Percentiles rank a stretch among this genome's conserved stretches.
Evolutionary conservation across 1,284 basidiomycete species (phyloP).

Genomic region (Erythrobasidium hasegawianum): DNA sequence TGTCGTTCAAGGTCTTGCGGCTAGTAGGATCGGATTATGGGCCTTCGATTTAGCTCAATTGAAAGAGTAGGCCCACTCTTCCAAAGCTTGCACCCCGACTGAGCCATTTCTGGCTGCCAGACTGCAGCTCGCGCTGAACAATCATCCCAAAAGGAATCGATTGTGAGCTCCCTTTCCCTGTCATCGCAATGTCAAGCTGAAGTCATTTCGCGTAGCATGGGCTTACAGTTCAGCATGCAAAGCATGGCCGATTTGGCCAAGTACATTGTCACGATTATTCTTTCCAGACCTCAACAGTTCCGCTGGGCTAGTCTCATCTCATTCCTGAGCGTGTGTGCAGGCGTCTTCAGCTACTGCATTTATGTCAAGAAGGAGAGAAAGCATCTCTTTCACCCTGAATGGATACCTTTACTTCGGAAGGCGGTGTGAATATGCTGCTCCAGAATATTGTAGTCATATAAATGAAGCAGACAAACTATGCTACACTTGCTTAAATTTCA

Average conservation of each 20-base stretch:
- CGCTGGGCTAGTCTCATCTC: conserved; percentile 51
- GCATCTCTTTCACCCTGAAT: conserved; percentile 38
- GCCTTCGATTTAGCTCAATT: conserved; percentile 53
- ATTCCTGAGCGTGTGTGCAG: conserved; percentile 46
- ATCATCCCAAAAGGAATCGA: conserved; percentile 50
- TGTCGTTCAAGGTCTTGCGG: conserved; percentile 44
- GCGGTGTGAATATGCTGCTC: not conserved
- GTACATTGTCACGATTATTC: conserved; percentile 45
- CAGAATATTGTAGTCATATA: too few species aligned
- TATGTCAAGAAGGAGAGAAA: conserved; percentile 39
- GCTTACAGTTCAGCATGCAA: conserved; percentile 50
- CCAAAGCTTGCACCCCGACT: too few species aligned
- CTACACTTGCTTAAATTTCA: too few species aligned
- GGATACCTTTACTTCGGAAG: conserved; percentile 22
- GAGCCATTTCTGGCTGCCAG: too few species aligned
- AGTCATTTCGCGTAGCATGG: not conserved
- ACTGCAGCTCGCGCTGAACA: conserved; percentile 49
- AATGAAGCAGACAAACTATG: too few species aligned
- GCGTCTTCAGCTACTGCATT: conserved; percentile 38
- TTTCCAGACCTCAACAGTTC: conserved; percentile 42
- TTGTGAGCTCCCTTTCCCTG: conserved; percentile 37
- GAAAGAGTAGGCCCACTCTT: too few species aligned
- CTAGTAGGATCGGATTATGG: conserved; percentile 51
- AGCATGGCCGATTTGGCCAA: conserved; percentile 49
- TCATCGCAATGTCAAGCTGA: not conserved